Base-by-base conservation (phyloP, 805 yeast species). In the Candida takata region DNA sequence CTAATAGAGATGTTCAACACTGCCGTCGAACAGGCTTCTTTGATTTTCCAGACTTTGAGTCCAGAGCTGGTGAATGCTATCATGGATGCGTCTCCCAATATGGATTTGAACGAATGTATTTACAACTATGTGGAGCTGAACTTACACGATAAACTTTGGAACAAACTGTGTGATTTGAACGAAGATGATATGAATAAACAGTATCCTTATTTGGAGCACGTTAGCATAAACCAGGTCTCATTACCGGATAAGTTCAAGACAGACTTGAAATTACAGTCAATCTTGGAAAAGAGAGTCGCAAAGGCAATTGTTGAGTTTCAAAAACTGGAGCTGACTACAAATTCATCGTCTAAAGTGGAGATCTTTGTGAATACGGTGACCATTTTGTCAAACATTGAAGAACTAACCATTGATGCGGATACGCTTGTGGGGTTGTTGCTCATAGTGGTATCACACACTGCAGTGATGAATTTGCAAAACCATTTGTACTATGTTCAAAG, bases 71-170 rank as follows among this genome's bases (percentile, higher is more conserved):
- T 55, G 5, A 45, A 62, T 4, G 35, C 47, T 4, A 45, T 60
- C 8, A 38, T 48, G 7, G 42, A 48, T 13, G 27, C 24, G 10
- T 55, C 64, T 28, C 70, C 72, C 0, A 56, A 51, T 1, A 41
- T 69, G 13, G 74, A 79, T 38, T 57, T 76, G 43, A 72, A 65
- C 44, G 65, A 64, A 38, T 62, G 76, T 30, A 64, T 86, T 2
- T 80, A 77, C 47, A 76, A 75, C 36, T 84, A 84, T 47, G 78
- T 84, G 12, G 96, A 88, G 48, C 48, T 68, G 41, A 77, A 77
- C 38, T 55, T 85, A 23, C 81, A 77, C 48, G 82, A 75, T 43
- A 73, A 70, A 41, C 52, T 86, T 6, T 84, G 95, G 92, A 44
- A 62, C 3, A 60, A 63, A 24, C 48, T 74, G 11, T 51, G 54